Percentiles rank a stretch among this genome's conserved stretches.
Evolutionary conservation across 1,284 basidiomycete genomes (phyloP).

Genomic region (Exsudoporus floridanus): DNA sequence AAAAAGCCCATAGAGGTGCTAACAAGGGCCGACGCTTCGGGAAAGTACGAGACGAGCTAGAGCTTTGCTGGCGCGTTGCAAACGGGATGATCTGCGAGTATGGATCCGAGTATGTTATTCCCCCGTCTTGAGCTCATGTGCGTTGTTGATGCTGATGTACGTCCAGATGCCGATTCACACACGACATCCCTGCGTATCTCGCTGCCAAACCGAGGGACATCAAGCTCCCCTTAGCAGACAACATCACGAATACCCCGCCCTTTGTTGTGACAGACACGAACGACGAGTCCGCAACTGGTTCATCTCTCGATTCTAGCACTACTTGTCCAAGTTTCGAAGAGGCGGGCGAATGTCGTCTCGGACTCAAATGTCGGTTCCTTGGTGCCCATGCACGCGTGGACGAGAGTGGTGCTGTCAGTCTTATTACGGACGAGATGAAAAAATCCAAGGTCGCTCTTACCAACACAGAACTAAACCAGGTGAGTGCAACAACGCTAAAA

Average conservation of each 20-base stretch:
- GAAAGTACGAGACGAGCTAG: constrained; percentile 70
- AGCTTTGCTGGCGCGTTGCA: constrained; percentile 74
- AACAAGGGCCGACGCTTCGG: constrained; percentile 78
- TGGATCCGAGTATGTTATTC: constrained; percentile 53
- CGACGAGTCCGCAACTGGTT: neutral
- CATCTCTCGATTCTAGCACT: constrained; percentile 50
- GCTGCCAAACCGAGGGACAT: constrained; percentile 76
- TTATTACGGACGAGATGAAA: constrained; percentile 58
- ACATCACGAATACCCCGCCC: constrained; percentile 46
- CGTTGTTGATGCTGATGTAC: neutral
- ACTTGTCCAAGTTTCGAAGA: constrained; percentile 74
- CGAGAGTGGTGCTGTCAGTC: constrained; percentile 42
- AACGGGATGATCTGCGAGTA: constrained; percentile 64
- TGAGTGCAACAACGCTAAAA: constrained; percentile 56
- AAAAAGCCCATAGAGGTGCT: constrained; percentile 70
- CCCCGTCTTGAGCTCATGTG: neutral
- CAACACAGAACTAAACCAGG: constrained; percentile 75
- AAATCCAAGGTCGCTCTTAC: constrained; percentile 50
- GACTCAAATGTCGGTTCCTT: constrained; percentile 90
- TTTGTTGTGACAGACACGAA: constrained; percentile 37
- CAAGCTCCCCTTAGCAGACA: constrained; percentile 48
- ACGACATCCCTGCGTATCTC: constrained; percentile 79
- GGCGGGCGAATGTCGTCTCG: constrained; percentile 81
- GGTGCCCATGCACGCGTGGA: constrained; percentile 62
- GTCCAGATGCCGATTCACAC: constrained; percentile 75